Base-by-base conservation (phyloP, 306 rosid species). In the Corylus heterophylla region DNA sequence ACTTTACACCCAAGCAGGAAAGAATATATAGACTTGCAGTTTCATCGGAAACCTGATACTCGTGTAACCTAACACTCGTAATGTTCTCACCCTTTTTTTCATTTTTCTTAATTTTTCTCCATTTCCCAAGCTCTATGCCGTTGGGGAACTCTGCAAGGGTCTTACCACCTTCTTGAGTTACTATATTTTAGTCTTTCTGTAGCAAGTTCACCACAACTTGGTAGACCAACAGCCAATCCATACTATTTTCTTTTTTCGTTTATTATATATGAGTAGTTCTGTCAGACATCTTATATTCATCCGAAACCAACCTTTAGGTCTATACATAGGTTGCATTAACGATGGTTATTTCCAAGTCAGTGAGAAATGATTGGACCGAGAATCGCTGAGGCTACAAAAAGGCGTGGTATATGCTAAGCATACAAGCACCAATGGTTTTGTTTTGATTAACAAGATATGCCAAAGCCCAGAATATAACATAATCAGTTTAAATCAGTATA, bases 401-500 rank as follows among this genome's bases (percentile, higher is more conserved):
- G 16, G 42, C 18, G 39, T 55, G 11, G n/a, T 6, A 7, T 55
- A 49, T 16, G 17, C 5, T 13, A 62, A 16, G 48, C 27, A 71
- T 8, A 22, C 18, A 49, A 74, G 51, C 75, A 80, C 42, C 12
- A 50, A 37, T 52, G 29, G 45, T 42, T 67, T 71, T 17, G 74
- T 25, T 55, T 58, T 17, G 74, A 16, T 55, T 5, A 52, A 52
- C 66, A 59, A 63, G n/a, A 2, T 14, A 29, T 31, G 45, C 69
- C 69, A 31, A 63, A 54, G 58, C 56, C 78, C 51, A 75, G 59
- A 52, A 77, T 64, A 56, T 14, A 76, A 61, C 37, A 75, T 76
- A 79, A 78, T 31, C 74, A 85, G 73, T 49, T 55, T 4, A 18
- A 55, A 79, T 64, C 39, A 68, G 66, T 74, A 67, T 76, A 79